Evolutionary conservation across 441 rosid genomes (phyloP), one percentile per base, ranked within the genome.

Genomic region (Syzygium syzygioides): DNA sequence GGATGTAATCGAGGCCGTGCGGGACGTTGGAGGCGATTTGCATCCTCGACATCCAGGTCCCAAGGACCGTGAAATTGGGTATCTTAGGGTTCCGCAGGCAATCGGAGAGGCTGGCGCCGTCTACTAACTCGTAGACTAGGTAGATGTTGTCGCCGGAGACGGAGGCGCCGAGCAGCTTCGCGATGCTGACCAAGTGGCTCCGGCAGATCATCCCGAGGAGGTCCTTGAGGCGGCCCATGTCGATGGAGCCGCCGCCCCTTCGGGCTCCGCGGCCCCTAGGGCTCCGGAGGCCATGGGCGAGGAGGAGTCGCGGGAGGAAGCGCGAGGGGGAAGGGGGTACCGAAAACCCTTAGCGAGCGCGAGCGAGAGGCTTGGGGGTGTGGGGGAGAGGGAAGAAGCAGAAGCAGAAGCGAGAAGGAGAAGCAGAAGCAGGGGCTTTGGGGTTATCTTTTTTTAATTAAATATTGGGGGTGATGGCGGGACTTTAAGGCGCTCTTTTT

Each of bases 11-110:
- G 53, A 97, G 96, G 4, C 96, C 95, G 86, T 94, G 94, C 45
- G 99, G 96, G 57, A 97, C 91, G 90, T 96, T 98, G 4, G 98
- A 92, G 3, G 96, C 98, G 76, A 97, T 91, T 91, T 93, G 98
- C 91, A 96, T 96, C 89, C 98, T 54, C 14, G 99, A 96, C 37
- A 87, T 91, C 99, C 99, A 97, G 12, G 90, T 93, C 14, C 95
- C 91, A 9, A 97, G 89, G 11, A 96, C 96, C 0, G 99, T 97
- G 91, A 93, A 97, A 68, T 92, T 91, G 4, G 97, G 97, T 85
- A 94, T 95, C 86, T 87, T 93, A 34, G 93, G 79, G 87, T 95
- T 96, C 68, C 97, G 89, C 87, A 97, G 87, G 88, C 96, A 94
- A 86, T 95, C 95, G 5, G 96, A 87, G 13, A 97, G 95, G 83